Conservation (phyloP, 1,139 yeast species). For the Yamadazyma spencermartinsiae region DNA sequence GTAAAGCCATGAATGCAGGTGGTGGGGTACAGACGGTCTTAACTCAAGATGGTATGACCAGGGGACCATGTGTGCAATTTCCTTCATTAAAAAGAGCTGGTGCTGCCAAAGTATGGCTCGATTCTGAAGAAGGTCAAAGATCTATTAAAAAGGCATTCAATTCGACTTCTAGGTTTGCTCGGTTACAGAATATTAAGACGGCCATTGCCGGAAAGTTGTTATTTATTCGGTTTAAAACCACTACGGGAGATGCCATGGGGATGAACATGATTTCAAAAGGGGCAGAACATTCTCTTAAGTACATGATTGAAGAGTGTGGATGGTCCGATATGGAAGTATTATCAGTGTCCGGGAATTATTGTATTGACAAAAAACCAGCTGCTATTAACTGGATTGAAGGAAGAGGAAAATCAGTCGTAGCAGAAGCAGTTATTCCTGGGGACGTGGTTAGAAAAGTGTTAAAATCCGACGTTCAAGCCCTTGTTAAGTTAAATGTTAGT, state of each 20-base stretch:
- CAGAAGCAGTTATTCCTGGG: slow-evolving; percentile 90
- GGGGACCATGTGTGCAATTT: slow-evolving; percentile 97
- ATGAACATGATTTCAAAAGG: slow-evolving; percentile 99
- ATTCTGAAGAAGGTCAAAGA: slow-evolving; percentile 89
- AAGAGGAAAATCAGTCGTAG: slow-evolving; percentile 96
- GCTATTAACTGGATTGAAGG: slow-evolving; percentile 99
- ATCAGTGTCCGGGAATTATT: slow-evolving; percentile 94
- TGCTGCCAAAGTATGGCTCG: slow-evolving; percentile 93
- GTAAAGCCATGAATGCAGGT: slow-evolving; percentile 96
- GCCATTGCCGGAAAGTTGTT: slow-evolving; percentile 94
- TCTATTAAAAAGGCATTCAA: slow-evolving; percentile 86
- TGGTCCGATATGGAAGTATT: slow-evolving; percentile 92
- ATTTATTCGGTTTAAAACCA: slow-evolving; percentile 89
- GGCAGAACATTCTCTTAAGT: slow-evolving; percentile 81
- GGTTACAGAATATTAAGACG: slow-evolving; percentile 86
- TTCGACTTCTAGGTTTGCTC: slow-evolving; percentile 95
- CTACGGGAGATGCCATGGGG: slow-evolving; percentile 99
- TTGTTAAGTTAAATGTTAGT: slow-evolving; percentile 83
- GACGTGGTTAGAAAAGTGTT: slow-evolving; percentile 77
- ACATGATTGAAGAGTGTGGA: slow-evolving; percentile 86
- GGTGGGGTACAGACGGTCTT: slow-evolving; percentile 94
- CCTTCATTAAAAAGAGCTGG: slow-evolving; percentile 84
- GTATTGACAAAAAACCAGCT: slow-evolving; percentile 96
- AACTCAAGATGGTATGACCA: slow-evolving; percentile 97
- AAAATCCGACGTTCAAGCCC: slow-evolving; percentile 88